Evolutionary conservation across 2,329 filamentous ascomycete genomes (phyloP), one percentile per base, ranked within the genome.

Genomic region (Microcyclospora pomicola): DNA sequence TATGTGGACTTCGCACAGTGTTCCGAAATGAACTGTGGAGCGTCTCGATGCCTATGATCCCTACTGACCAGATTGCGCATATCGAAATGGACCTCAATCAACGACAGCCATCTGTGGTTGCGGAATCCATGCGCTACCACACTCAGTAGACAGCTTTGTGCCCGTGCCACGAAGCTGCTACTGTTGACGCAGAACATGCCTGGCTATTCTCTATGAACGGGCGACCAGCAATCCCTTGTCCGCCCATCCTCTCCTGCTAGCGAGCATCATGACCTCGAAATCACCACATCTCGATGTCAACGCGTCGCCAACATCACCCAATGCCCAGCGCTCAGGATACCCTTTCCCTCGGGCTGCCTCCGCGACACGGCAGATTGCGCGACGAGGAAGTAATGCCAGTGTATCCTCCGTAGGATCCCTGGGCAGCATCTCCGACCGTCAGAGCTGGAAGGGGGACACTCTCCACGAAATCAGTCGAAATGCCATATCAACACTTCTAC

Each of bases 401-500:
- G 46, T 43, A 14, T 37, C 48, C 66, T 95, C 88, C 15, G 75
- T 88, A 49, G 77, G 80, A 55, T 95, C 87, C 27, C 77, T 93
- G 56, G 86, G 86, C 43, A 85, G 85, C n/a, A 72, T 75, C 28
- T 65, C 93, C 42, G 85, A 94, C 55, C 77, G 74, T 7, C 72
- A 75, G n/a, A 64, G 72, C 2, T 66, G 69, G 59, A 59, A 69
- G 43, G 61, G 62, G 67, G 61, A 72, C 66, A 64, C 78, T 12
- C 68, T 79, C 50, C 70, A 66, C 36, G 86, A 94, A 60, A 75
- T 77, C n/a, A 77, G 80, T 9, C 82, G 87, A 51, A 95, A 94
- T 72, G 86, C 91, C 44, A 96, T 96, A 50, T 94, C 87, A 7
- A 93, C 85, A 1, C 71, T 96, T n/a, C 72, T 96, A 3, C 83